Evolutionary conservation across 1,284 basidiomycete genomes (phyloP), one percentile per base, ranked within the genome.

Genomic region (Malassezia yamatoensis): DNA sequence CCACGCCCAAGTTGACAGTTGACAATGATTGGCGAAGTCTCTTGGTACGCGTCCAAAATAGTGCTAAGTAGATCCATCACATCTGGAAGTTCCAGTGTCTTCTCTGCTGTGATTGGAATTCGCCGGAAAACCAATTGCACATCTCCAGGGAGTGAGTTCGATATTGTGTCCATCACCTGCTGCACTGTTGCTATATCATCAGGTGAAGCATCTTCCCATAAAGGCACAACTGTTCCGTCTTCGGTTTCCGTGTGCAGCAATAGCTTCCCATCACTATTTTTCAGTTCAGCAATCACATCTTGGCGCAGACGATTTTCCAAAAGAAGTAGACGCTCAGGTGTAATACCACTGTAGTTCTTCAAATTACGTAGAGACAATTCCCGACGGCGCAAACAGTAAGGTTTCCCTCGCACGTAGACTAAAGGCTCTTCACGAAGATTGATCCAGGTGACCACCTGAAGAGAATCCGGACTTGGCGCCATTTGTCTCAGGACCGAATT

Each of bases 1-100:
- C 93, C 93, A 34, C 90, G 80, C 3, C 93, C 93, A 3, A 99
- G 82, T 76, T 99, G 94, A 70, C 91, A 94, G 72, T 98, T 99
- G 50, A 98, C 82, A 21, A 99, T 85, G 59, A 98, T 86, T 0
- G 90, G 88, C 49, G 54, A 54, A 0, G 85, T 84, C 33, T 82
- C 80, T 3, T 85, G 80, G 53, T 85, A 81, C 29, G 84, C 83
- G n/a, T 84, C 79, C 42, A 88, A 79, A 39, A 90, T 87, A 0
- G 91, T 81, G 42, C 88, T 84, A 60, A 96, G 85, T 29, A 98
- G 79, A 41, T 75, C 75, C 38, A 63, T 60, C 21, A 77, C 73
- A 52, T 76, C 74, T 10, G 64, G 64, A 42, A 69, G 69, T 58
- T 76, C 75, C 5, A 73, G 68, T 4, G 78, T 77, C 38, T 78